A percentile compares a stretch with the other conserved stretches of the same genome.
Evolutionary conservation across 148 eudicot species (phyloP).

Genomic region (Selenicereus undatus): DNA sequence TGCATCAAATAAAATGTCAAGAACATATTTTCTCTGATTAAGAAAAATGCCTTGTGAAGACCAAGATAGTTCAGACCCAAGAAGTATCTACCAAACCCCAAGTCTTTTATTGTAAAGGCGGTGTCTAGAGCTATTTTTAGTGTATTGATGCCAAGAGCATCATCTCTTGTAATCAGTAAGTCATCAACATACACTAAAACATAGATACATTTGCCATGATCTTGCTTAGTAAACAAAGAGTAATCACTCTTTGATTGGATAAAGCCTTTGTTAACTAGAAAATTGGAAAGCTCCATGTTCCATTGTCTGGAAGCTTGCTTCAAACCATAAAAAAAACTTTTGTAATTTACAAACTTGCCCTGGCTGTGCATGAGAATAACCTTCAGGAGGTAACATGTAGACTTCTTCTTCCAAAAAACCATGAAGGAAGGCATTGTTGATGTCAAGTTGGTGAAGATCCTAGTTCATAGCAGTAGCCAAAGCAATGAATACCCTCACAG

Average conservation of each 20-base stretch:
- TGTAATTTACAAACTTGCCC: too few relatives aligned
- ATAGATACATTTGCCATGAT: fast-evolving
- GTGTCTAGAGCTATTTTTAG: not conserved
- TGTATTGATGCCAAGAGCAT: fast-evolving
- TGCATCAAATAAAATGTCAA: not conserved
- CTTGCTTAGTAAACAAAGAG: not conserved
- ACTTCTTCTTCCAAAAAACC: too few relatives aligned
- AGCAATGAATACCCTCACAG: not conserved
- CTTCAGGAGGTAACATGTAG: too few relatives aligned
- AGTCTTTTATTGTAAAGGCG: constrained; percentile 1
- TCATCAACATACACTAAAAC: constrained; percentile 5
- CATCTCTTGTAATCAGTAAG: not conserved
- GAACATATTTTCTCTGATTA: not conserved
- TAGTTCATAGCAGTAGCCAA: too few relatives aligned
- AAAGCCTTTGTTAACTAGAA: not conserved
- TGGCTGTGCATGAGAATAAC: too few relatives aligned
- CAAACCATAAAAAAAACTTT: too few relatives aligned
- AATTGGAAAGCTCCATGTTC: too few relatives aligned
- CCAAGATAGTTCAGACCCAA: not conserved
- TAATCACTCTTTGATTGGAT: not conserved
- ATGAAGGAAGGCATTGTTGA: too few relatives aligned
- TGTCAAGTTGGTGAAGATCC: too few relatives aligned
- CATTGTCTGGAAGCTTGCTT: too few relatives aligned
- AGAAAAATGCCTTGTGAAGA: not conserved
- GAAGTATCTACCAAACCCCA: not conserved